Evolutionary conservation across 176 grass and related monocot genomes (phyloP).

Genomic region (Phoenix dactylifera): DNA sequence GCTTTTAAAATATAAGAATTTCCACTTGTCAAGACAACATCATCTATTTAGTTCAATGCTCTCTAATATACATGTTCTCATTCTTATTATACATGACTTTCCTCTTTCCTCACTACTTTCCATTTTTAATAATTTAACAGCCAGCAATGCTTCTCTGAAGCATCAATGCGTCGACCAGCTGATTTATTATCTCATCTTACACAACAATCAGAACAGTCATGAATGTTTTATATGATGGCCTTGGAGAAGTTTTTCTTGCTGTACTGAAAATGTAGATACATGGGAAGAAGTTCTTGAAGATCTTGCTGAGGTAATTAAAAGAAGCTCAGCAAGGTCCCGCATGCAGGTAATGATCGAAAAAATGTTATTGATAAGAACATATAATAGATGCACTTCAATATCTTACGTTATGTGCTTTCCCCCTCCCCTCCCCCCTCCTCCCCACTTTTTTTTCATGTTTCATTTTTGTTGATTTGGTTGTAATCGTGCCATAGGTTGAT

Average conservation of each 20-base stretch:
- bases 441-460: too few species aligned
- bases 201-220: conserved; percentile 80
- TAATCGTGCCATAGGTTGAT: conserved; percentile 51
- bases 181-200: conserved; percentile 79
- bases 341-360: conserved; percentile 57
- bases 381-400: too few species aligned
- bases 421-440: too few species aligned
- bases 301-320: conserved; percentile 73
- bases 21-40: too few species aligned
- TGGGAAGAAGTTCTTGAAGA: conserved; percentile 82
- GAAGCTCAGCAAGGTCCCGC: conserved; percentile 64
- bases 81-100: background rate
- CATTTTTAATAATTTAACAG: conserved; percentile 26
- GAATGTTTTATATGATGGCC: conserved; percentile 86
- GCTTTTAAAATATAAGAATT: too few species aligned
- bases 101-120: conserved; percentile 4
- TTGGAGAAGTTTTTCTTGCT: conserved; percentile 59
- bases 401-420: background rate
- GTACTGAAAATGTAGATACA: conserved; percentile 85
- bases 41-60: too few species aligned
- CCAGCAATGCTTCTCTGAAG: conserved; percentile 88
- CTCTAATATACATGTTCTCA: too few species aligned
- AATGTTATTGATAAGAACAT: background rate
- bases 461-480: too few species aligned
- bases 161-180: conserved; percentile 55